Base-by-base conservation (phyloP, 2,329 filamentous ascomycete species). In the Fonsecaea pedrosoi region DNA sequence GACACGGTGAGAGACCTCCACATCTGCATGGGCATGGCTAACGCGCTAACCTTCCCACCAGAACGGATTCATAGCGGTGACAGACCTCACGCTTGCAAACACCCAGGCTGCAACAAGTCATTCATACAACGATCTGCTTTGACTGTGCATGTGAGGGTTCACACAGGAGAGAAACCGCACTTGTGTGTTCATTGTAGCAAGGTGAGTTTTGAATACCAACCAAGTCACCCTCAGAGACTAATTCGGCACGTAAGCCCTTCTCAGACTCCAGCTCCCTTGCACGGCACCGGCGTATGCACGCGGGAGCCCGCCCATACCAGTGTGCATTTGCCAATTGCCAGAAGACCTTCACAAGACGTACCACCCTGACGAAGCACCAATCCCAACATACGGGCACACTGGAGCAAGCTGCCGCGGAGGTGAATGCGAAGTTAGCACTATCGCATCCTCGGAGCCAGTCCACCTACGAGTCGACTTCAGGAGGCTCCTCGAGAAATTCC, bases 161-260 rank as follows among this genome's bases (percentile, higher is more conserved):
- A 99, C 79, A 98, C 95, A 1, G 95, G 95, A 71, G 95, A 98
- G 82, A 99, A 99, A 81, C 95, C 95, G 59, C 95, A 99, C 75
- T 94, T 95, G 88, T 99, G 95, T 77, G 95, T 97, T 80, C 89
- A 92, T 70, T 98, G 95, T 78, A 92, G 92, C 78, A 98, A 98
- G 89, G 94, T 97, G 84, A 75, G 85, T 62, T 50, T 60, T 53
- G 32, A 13, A 61, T 18, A 48, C 32, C 53, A 12, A 21, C 37
- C 59, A 45, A 54, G 25, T 25, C 25, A 25, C 3, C 25, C 65
- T 34, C 65, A 54, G 73, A 74, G 77, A 65, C 73, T 62, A 64
- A 65, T 67, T 25, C 62, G 60, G 38, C 32, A 38, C 74, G 38
- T 75, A 97, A 50, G 94, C 92, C 92, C 10, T 99, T 99, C 76